Base-by-base conservation (phyloP, 768 basidiomycete genomes). In the Collybia nuda region DNA sequence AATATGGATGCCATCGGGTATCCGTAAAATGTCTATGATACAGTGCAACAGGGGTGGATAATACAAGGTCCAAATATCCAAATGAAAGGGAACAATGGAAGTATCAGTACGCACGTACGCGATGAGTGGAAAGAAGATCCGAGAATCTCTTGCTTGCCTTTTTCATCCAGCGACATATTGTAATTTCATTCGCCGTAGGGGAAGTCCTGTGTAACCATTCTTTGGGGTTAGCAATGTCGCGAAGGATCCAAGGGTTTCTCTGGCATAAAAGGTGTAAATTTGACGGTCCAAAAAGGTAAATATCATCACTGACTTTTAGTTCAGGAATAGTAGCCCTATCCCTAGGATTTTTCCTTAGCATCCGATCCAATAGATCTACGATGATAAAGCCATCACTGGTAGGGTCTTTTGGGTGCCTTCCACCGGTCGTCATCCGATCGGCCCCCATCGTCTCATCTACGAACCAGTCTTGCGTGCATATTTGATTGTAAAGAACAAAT, bases 291-390 rank as follows among this genome's bases (percentile, higher is more conserved):
- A 17, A 47, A n/a, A 7, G 38, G 18, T 18, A 32, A 32, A 32
- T 3, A 2, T 32, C 14, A 32, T 32, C 32, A 48, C 49, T 42
- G 48, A 69, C 70, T 62, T 76, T 75, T 28, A 75, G 55, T 44
- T 68, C 62, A 2, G 53, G 37, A 6, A 75, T 52, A 11, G 63
- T 62, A 12, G 68, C 62, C 23, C 74, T 57, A 32, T 62, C 45
- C 23, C 48, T 54, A 5, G 74, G 73, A 50, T 73, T 58, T 56
- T 77, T 77, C 54, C 72, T 67, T 14, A 76, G 54, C 69, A 77
- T 71, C 19, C 56, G 64, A 26, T 72, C 70, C 41, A 76, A 57
- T 11, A 76, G 57, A 5, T 61, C 58, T n/a, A 75, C 59, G 9
- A 71, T 60, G 17, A 46, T 44, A 35, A 56, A 62, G 12, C 70